Conservation (phyloP, 768 basidiomycete species). For the Macrolepiota dolichaula region DNA sequence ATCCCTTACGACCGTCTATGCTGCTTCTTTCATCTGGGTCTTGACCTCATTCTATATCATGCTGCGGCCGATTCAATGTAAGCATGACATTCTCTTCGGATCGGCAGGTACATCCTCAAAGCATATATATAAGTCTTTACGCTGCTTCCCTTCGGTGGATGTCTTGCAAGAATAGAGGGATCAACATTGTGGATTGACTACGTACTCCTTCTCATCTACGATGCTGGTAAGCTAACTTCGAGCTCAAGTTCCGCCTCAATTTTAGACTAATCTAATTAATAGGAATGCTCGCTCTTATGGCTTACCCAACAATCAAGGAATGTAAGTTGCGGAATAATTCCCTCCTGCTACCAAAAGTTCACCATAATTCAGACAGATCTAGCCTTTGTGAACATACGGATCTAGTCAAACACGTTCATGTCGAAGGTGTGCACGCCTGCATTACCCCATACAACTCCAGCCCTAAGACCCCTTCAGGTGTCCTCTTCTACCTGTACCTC, state of each 20-base stretch:
- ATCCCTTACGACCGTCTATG: not conserved
- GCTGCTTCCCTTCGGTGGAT: not conserved
- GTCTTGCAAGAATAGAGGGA: not conserved
- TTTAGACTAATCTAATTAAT: not conserved
- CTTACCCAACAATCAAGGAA: not conserved
- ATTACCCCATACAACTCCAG: no score
- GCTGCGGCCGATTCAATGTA: not conserved
- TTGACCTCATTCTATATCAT: not conserved
- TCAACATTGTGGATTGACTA: not conserved
- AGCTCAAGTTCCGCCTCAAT: not conserved
- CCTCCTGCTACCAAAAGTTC: no score
- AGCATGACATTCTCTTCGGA: not conserved
- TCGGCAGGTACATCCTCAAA: not conserved
- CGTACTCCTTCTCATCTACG: not conserved
- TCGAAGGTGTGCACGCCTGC: not conserved
- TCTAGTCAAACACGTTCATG: not conserved
- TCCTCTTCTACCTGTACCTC: not conserved
- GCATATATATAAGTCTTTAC: not conserved
- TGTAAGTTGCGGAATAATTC: not conserved
- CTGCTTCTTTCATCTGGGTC: not conserved
- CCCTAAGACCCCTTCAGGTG: not conserved
- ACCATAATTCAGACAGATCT: not conserved
- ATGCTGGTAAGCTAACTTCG: not conserved
- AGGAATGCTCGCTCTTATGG: slow-evolving; percentile 1
- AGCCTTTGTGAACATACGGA: not conserved